phyloP scores from a whole-genome alignment of 2,329 filamentous ascomycete species.

The Grosmannia huntii region DNA sequence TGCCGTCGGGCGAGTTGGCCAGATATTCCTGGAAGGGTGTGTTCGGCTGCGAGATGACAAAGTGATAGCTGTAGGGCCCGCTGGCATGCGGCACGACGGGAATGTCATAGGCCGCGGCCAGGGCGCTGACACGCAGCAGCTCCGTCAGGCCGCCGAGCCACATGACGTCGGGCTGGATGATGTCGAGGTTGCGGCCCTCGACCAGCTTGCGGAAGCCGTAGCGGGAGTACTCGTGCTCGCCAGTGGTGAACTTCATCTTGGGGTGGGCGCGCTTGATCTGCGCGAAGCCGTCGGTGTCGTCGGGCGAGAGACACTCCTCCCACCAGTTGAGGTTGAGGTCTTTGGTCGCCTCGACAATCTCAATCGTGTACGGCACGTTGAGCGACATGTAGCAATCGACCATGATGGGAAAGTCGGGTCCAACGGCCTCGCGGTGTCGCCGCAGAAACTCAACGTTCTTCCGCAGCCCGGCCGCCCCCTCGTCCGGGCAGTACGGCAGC shows the following conservation, averaged over 20 bases:
- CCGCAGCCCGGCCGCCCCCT: constrained; percentile 65
- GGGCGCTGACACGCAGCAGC: constrained; percentile 74
- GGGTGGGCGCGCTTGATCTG: constrained; percentile 86
- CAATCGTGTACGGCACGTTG: constrained; percentile 85
- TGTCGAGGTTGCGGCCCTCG: constrained; percentile 82
- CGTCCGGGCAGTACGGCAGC: constrained; percentile 78
- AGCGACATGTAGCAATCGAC: constrained; percentile 97
- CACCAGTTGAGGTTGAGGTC: constrained; percentile 91
- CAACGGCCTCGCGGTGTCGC: constrained; percentile 72
- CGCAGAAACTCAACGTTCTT: constrained; percentile 87
- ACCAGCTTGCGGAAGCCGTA: constrained; percentile 93
- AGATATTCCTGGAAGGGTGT: constrained; percentile 94
- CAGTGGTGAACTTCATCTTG: constrained; percentile 84
- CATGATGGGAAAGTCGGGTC: constrained; percentile 83
- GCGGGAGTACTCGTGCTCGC: constrained; percentile 88
- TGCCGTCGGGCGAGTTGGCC: constrained; percentile 83
- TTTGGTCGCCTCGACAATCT: constrained; percentile 72
- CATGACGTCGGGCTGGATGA: constrained; percentile 94
- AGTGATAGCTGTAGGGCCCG: constrained; percentile 91
- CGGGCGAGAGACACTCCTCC: constrained; percentile 86
- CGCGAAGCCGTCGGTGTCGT: constrained; percentile 83
- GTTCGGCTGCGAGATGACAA: constrained; percentile 86
- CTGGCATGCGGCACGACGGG: constrained; percentile 92
- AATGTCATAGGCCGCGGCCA: constrained; percentile 87
- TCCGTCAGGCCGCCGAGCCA: constrained; percentile 92